These are phyloP conservation scores for Vitis cinerea DNA, from an alignment of 164 flowering plant genomes.

Conservation along the genomic window DNA sequence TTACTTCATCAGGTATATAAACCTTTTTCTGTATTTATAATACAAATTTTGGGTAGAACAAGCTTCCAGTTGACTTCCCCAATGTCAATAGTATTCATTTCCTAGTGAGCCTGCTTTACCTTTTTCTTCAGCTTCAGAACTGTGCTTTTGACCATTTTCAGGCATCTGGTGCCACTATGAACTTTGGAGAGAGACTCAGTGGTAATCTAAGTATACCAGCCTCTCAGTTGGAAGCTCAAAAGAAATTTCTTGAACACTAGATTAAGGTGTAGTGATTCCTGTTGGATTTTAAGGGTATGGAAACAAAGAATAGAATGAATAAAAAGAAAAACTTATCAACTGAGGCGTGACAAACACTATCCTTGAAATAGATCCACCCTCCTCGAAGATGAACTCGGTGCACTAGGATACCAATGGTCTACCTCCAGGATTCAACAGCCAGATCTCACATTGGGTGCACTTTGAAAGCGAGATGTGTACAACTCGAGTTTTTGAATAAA, in stretches of 20 bases:
- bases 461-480: no score
- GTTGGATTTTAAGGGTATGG: no score
- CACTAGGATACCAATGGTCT: no score
- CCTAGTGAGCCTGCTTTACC: constrained; percentile 18
- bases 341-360: no score
- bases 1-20: constrained; percentile 33
- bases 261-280: constrained; percentile 83
- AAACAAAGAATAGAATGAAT: no score
- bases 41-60: constrained; percentile 24
- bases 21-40: constrained; percentile 19
- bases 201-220: constrained; percentile 17
- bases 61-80: constrained; percentile 16
- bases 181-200: constrained; percentile 18
- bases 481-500: no score
- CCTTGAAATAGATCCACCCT: no score
- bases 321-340: no score
- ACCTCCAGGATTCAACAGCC: no score
- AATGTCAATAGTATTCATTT: constrained; percentile 10
- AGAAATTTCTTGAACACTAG: constrained; percentile 41
- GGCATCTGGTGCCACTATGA: constrained; percentile 16
- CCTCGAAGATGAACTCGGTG: no score
- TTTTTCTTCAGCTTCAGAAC: constrained; percentile 23
- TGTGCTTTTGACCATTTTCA: constrained; percentile 27
- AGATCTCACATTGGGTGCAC: no score
- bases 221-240: constrained; percentile 45